Evolutionary conservation across 2,329 filamentous ascomycete species (phyloP).

Genomic region (Neofusicoccum umdonicola): DNA sequence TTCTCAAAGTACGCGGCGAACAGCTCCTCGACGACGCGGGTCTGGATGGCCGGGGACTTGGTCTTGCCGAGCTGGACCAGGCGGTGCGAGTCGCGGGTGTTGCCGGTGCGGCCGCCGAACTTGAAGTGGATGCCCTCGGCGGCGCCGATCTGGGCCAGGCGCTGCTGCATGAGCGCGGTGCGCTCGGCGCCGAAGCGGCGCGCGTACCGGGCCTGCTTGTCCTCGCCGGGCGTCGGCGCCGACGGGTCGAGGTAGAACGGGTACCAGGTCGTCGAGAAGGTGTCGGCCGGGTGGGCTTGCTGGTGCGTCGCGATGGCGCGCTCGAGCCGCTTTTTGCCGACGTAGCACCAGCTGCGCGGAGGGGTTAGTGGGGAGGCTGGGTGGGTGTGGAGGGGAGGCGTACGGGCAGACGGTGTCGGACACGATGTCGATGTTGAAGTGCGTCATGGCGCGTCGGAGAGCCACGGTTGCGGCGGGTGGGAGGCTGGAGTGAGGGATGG

Average conservation of each 20-base stretch:
- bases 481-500: not conserved
- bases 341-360: conserved; percentile 56
- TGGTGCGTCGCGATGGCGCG: conserved; percentile 68
- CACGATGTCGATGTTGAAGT: conserved; percentile 73
- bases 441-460: conserved; percentile 38
- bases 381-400: conserved; percentile 23
- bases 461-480: not conserved
- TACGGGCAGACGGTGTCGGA: conserved; percentile 79
- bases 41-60: conserved; percentile 51
- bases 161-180: conserved; percentile 54
- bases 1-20: conserved; percentile 46
- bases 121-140: conserved; percentile 71
- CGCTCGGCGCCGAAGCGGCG: conserved; percentile 65
- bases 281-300: conserved; percentile 63
- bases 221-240: conserved; percentile 52
- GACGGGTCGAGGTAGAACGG: conserved; percentile 78
- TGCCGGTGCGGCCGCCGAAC: conserved; percentile 69
- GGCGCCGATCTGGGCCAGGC: conserved; percentile 58
- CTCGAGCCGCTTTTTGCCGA: conserved; percentile 74
- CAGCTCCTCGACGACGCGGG: conserved; percentile 39
- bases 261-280: conserved; percentile 70
- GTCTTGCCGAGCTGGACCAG: conserved; percentile 66
- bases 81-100: conserved; percentile 76
- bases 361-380: not conserved
- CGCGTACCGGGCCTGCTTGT: conserved; percentile 59